Evolutionary conservation across 257 asterid species (phyloP), one percentile per base, ranked within the genome.

Genomic region (Jaltomata sinuosa): DNA sequence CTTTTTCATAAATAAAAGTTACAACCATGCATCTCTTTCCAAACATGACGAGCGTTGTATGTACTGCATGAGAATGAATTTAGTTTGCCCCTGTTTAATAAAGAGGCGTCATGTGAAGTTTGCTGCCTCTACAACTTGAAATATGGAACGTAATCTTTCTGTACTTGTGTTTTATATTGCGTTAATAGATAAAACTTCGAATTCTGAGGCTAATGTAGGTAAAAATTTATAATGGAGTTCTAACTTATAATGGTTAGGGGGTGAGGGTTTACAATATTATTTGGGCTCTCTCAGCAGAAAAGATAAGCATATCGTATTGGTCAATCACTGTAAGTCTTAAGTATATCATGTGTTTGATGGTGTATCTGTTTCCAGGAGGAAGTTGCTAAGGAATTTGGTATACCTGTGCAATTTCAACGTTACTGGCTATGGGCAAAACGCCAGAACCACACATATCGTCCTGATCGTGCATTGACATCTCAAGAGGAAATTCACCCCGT

Each of bases 371-470:
- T 87, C 52, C 91, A 94, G 97, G 97, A 92, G 84, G 94, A 91
- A 88, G 94, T 94, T 74, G 93, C 98, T 29, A 94, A 91, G 87
- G 94, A 89, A 86, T 91, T 94, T 72, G 93, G 94, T 31, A 83
- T 94, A 86, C 97, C 97, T 18, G 92, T 92, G 62, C 94, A 90
- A 64, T 93, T 86, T 84, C 98, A 92, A 59, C 97, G 95, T 74
- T 93, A 91, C 87, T 94, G 98, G 97, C 85, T 91, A 79, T 94
- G 98, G 98, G 97, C 96, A 34, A 92, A 94, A 88, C 92, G 97
- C 50, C 93, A 93, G 83, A 94, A 94, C 85, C 96, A 94, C 52
- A 94, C 98, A 1, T 94, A 92, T 85, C 93, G 98, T 34, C 98
- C 98, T 36, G 89, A 94, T 83, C 93, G 96, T 68, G 90, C 96